Percentiles rank a stretch among this genome's conserved stretches.
Conservation (phyloP, 2,329 filamentous ascomycete species). For the Talaromyces sp. region DNA sequence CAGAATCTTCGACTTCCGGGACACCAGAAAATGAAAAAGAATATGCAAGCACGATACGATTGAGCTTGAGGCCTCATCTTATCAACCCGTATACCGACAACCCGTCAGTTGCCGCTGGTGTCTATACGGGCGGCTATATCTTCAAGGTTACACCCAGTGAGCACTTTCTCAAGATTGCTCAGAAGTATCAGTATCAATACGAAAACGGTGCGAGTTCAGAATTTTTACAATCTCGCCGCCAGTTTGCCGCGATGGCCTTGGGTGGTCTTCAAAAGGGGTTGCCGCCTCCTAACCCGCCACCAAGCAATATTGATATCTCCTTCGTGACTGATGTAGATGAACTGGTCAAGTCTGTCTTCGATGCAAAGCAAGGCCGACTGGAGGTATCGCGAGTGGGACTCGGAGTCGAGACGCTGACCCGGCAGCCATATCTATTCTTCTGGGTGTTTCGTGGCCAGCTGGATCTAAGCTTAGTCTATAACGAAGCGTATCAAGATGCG, state of each 20-base stretch:
- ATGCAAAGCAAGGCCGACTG: neutral
- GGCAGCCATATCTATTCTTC: conserved; percentile 8
- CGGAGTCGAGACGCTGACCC: conserved; percentile 9
- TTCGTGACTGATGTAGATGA: neutral
- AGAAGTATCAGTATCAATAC: neutral
- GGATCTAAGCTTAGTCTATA: conserved; percentile 5
- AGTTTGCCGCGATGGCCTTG: conserved; percentile 1
- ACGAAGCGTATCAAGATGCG: conserved; percentile 6
- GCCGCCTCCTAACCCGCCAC: neutral
- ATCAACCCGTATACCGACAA: conserved; percentile 4
- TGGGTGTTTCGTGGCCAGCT: conserved; percentile 6
- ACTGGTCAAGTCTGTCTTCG: neutral
- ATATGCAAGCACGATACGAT: conserved; percentile 8
- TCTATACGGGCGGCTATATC: conserved; percentile 10
- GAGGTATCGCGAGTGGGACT: neutral
- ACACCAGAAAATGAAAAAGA: neutral
- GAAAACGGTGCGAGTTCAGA: neutral
- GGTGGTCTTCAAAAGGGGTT: conserved; percentile 3
- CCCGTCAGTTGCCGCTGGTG: neutral
- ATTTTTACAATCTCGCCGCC: conserved; percentile 6
- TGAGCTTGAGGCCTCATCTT: conserved; percentile 3
- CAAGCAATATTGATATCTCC: conserved; percentile 9
- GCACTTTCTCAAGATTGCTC: neutral
- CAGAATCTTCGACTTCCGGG: neutral
- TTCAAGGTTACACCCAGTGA: neutral